Evolutionary conservation across 2,329 filamentous ascomycete genomes (phyloP).

Genomic region (Aspergillus ruber): DNA sequence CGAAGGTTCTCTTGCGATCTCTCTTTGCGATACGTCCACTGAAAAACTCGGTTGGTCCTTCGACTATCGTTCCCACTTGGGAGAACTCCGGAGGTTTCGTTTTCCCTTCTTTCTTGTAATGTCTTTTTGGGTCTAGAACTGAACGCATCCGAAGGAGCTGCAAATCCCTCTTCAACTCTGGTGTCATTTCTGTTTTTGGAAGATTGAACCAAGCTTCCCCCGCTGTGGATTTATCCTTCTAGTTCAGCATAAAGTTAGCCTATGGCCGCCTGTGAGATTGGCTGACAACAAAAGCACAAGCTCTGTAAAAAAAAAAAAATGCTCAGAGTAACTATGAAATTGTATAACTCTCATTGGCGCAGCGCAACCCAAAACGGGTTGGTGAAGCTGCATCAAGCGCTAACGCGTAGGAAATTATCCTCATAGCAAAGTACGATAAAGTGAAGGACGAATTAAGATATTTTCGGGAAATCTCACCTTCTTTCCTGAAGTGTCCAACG

Average conservation of each 20-base stretch:
- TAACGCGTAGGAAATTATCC: slow-evolving; percentile 63
- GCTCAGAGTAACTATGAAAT: slow-evolving; percentile 70
- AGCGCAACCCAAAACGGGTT: slow-evolving; percentile 73
- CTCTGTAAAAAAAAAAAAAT: slow-evolving; percentile 23
- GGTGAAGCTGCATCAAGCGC: slow-evolving; percentile 64
- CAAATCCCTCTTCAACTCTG: slow-evolving; percentile 80
- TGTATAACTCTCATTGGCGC: slow-evolving; percentile 61
- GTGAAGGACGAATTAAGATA: neutral
- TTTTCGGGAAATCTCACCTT: slow-evolving; percentile 42
- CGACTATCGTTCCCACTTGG: slow-evolving; percentile 80
- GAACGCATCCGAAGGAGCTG: slow-evolving; percentile 85
- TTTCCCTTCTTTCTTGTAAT: slow-evolving; percentile 84
- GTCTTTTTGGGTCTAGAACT: slow-evolving; percentile 79
- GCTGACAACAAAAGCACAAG: neutral
- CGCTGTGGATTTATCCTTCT: slow-evolving; percentile 57
- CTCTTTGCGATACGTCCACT: slow-evolving; percentile 75
- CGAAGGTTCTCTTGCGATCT: slow-evolving; percentile 78
- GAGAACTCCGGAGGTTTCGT: slow-evolving; percentile 71
- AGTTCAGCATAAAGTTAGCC: slow-evolving; percentile 13
- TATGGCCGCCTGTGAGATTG: neutral
- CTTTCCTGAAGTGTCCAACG: slow-evolving; percentile 12
- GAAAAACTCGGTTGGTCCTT: slow-evolving; percentile 83
- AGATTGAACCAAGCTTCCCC: slow-evolving; percentile 83
- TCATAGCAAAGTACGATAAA: slow-evolving; percentile 49
- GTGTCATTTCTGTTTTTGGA: slow-evolving; percentile 74